These are phyloP conservation scores for Pseudozyma sp. DNA, from an alignment of 1,284 basidiomycete species.

Conservation along the genomic window DNA sequence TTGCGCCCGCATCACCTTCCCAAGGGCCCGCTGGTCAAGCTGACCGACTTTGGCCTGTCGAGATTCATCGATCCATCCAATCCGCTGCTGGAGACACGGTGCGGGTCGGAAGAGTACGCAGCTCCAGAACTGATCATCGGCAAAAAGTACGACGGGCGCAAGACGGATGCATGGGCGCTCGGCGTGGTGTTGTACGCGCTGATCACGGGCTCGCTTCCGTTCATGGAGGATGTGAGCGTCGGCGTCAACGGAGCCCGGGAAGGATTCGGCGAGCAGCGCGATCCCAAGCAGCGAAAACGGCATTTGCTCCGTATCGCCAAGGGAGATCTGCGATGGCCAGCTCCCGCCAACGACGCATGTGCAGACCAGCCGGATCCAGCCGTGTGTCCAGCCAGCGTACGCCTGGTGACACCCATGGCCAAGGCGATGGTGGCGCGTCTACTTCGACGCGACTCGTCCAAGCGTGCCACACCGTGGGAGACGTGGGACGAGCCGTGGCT, in stretches of 20 bases:
- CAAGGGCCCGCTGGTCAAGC: slow-evolving; percentile 78
- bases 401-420: slow-evolving; percentile 62
- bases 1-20: slow-evolving; percentile 66
- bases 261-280: slow-evolving; percentile 46
- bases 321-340: slow-evolving; percentile 68
- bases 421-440: slow-evolving; percentile 59
- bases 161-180: slow-evolving; percentile 89
- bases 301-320: slow-evolving; percentile 67
- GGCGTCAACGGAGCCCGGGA: slow-evolving; percentile 42
- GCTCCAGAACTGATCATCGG: slow-evolving; percentile 88
- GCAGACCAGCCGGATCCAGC: slow-evolving; percentile 32
- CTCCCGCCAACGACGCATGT: slow-evolving; percentile 63
- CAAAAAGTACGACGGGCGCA: slow-evolving; percentile 81
- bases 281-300: slow-evolving; percentile 56
- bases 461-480: slow-evolving; percentile 59
- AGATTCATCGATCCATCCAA: slow-evolving; percentile 81
- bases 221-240: slow-evolving; percentile 63
- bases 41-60: slow-evolving; percentile 90
- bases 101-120: slow-evolving; percentile 90
- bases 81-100: slow-evolving; percentile 83
- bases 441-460: slow-evolving; percentile 60
- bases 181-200: slow-evolving; percentile 85
- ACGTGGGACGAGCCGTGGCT: slow-evolving; percentile 66
- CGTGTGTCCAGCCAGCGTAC: slow-evolving; percentile 35
- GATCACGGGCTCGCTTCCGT: slow-evolving; percentile 74